phyloP scores from a whole-genome alignment of 1,139 yeast species.

The Geotrichum aggregatum region DNA sequence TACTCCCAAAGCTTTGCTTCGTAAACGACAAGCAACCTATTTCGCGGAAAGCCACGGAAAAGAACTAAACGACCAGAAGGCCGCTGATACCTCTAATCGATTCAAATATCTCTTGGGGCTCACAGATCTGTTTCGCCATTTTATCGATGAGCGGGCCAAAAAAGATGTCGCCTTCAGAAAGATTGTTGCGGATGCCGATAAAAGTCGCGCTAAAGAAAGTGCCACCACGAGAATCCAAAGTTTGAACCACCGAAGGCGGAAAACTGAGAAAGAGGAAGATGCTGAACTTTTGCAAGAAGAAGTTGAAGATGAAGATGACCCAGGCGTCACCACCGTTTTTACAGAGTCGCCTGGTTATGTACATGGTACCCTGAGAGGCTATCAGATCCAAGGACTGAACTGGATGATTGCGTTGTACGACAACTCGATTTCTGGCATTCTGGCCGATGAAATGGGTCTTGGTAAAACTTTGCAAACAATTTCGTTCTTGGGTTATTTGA shows the following conservation, averaged over 20 bases:
- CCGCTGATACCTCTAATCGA: slow-evolving; percentile 67
- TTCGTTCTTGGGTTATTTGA: slow-evolving; percentile 70
- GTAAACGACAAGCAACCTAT: slow-evolving; percentile 14
- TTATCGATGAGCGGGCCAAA: slow-evolving; percentile 75
- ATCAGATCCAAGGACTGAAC: slow-evolving; percentile 88
- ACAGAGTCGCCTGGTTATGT: slow-evolving; percentile 75
- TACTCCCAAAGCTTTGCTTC: not conserved
- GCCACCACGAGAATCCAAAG: slow-evolving; percentile 14
- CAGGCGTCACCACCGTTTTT: slow-evolving; percentile 49
- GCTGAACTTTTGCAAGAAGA: slow-evolving; percentile 80
- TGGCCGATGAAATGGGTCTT: slow-evolving; percentile 98
- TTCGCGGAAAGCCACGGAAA: slow-evolving; percentile 6
- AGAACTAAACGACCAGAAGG: slow-evolving; percentile 18
- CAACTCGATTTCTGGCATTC: slow-evolving; percentile 79
- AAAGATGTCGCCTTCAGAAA: slow-evolving; percentile 63
- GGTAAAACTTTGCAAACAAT: slow-evolving; percentile 61
- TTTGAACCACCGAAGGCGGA: slow-evolving; percentile 46
- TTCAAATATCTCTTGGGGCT: slow-evolving; percentile 78
- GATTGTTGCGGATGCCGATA: slow-evolving; percentile 48
- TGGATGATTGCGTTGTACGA: slow-evolving; percentile 86
- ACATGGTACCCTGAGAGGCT: slow-evolving; percentile 58
- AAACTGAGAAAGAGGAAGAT: slow-evolving; percentile 88
- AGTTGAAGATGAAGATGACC: slow-evolving; percentile 40
- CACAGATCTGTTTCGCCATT: slow-evolving; percentile 82
- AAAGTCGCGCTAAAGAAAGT: slow-evolving; percentile 14